These are phyloP conservation scores for Fusarium xylarioides DNA, from an alignment of 2,329 filamentous ascomycete species.

Conservation along the genomic window DNA sequence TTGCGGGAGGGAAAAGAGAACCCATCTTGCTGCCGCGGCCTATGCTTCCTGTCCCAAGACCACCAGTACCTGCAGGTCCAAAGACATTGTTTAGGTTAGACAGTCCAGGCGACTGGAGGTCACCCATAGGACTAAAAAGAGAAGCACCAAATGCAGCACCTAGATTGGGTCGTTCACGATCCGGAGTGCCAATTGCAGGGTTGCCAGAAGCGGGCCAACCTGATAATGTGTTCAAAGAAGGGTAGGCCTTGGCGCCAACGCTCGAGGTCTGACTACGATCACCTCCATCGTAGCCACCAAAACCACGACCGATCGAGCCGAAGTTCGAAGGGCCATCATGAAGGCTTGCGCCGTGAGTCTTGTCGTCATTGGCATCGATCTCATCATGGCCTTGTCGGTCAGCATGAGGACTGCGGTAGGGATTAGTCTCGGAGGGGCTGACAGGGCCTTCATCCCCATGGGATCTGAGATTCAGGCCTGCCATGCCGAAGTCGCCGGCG, in stretches of 20 bases:
- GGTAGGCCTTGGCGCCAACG: constrained; percentile 79
- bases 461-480: constrained; percentile 65
- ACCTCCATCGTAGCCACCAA: constrained; percentile 70
- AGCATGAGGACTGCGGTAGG: constrained; percentile 89
- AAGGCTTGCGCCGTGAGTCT: constrained; percentile 53
- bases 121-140: constrained; percentile 79
- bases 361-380: constrained; percentile 62
- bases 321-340: constrained; percentile 60
- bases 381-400: constrained; percentile 75
- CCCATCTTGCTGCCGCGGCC: constrained; percentile 84
- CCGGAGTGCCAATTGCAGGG: constrained; percentile 72
- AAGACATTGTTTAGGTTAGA: constrained; percentile 76
- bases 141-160: constrained; percentile 77
- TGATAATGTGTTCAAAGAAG: constrained; percentile 65
- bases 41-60: constrained; percentile 69
- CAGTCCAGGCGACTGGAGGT: constrained; percentile 79
- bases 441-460: constrained; percentile 74
- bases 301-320: constrained; percentile 63
- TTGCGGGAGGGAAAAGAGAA: constrained; percentile 84
- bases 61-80: constrained; percentile 66
- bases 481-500: constrained; percentile 69
- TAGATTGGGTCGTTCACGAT: constrained; percentile 67
- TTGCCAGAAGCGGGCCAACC: constrained; percentile 68
- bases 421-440: constrained; percentile 95
- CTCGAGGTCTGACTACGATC: constrained; percentile 95